Evolutionary conservation across 2,329 filamentous ascomycete species (phyloP), one percentile per base, ranked within the genome.

Genomic region (Tolypocladium amazonense): DNA sequence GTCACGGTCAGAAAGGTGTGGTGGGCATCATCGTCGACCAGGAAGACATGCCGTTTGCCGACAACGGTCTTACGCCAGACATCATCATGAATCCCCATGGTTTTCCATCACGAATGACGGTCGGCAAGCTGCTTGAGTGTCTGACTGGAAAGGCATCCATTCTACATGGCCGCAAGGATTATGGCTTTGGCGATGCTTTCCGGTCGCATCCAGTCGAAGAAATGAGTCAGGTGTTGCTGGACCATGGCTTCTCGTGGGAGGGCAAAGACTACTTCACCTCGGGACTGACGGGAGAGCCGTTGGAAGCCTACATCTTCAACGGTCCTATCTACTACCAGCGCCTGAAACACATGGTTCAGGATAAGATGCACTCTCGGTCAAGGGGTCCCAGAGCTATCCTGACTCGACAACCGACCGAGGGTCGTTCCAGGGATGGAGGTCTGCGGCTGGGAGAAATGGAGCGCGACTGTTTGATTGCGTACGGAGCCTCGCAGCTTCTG

Each of bases 1-100:
- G 94, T 61, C 94, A 99, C 81, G 94, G 94, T 25, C 94, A 99
- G 70, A 99, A 99, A 74, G 94, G 94, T 77, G 94, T 97, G 25
- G 92, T 96, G 1, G 94, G 94, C 60, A 93, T 97, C 67, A 97
- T 99, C 61, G 92, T 93, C 23, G 90, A 96, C 63, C 93, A 97
- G 75, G 92, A 94, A 70, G 94, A 99, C 71, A 89, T 99, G 86
- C 94, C 94, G 0, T 99, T 99, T 77, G 89, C 89, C 41, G 94
- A 99, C 74, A 79, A 82, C 58, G 95, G 94, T 2, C 85, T 99
- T 65, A 88, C 87, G n/a, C 94, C 94, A 0, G 94, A 99, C 74
- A 97, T 99, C 66, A 99, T 99, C 84, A 99, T 99, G 94, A 99
- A 99, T 79, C 94, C 95, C 0, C 94, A 99, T 77, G 94, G 94